These are phyloP conservation scores for Reticulascus tulasneorum DNA, from an alignment of 2,329 filamentous ascomycete species.

Conservation along the genomic window DNA sequence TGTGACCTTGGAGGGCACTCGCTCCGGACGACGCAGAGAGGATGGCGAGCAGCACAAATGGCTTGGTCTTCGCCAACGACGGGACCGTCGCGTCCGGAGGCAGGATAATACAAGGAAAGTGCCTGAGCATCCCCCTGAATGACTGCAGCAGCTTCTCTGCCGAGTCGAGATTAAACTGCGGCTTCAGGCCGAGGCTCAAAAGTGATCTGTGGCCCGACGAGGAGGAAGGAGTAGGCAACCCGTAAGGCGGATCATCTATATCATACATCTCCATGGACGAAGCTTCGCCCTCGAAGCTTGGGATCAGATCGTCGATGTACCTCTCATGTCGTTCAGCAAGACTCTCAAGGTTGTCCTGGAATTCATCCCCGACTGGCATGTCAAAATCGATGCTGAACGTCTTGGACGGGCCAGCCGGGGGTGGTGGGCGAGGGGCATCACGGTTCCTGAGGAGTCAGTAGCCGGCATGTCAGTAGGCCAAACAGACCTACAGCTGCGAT, in stretches of 20 bases:
- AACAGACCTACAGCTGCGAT: constrained; percentile 36
- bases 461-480: constrained; percentile 12
- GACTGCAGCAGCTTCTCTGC: constrained; percentile 39
- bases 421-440: constrained; percentile 18
- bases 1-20: constrained; percentile 46
- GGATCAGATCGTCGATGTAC: constrained; percentile 35
- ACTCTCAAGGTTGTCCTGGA: constrained; percentile 34
- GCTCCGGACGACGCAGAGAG: constrained; percentile 46
- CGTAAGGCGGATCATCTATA: constrained; percentile 7
- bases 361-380: constrained; percentile 35
- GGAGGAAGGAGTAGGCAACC: constrained; percentile 7
- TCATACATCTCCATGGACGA: constrained; percentile 3
- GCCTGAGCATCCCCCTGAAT: constrained; percentile 39
- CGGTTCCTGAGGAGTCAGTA: constrained; percentile 16
- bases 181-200: constrained; percentile 39
- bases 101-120: constrained; percentile 42
- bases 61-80: constrained; percentile 39
- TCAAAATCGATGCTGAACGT: constrained; percentile 52
- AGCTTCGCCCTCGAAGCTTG: constrained; percentile 18
- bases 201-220: constrained; percentile 23
- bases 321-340: constrained; percentile 39
- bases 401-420: constrained; percentile 38
- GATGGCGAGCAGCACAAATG: constrained; percentile 52
- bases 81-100: constrained; percentile 36
- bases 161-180: constrained; percentile 53